Base-by-base conservation (phyloP, 306 rosid genomes). In the Corylus americana region DNA sequence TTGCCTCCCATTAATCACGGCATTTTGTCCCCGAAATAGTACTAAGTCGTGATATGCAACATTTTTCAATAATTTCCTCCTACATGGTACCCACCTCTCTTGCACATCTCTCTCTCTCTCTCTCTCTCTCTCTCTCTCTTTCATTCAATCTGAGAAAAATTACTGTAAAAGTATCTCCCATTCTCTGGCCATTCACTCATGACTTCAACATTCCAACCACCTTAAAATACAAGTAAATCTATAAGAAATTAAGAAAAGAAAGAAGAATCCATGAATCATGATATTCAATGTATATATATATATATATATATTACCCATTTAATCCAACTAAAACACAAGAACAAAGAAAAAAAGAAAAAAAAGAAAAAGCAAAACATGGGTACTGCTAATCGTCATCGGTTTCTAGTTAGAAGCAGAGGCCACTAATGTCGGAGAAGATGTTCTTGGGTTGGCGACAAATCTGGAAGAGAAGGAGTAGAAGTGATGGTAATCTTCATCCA, bases 381-480 rank as follows among this genome's bases (percentile, higher is more conserved):
- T 66, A n/a, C 13, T 14, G 35, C 35, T 31, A 31, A 31, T 29
- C 75, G 58, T 51, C 5, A n/a, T 42, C 11, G 8, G 27, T 74
- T 1, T 58, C 76, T 83, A 83, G 73, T 57, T 90, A 27, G 90
- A 63, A 73, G 59, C 57, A 14, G 79, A 29, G 39, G 77, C 17
- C 16, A 80, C 42, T 58, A 83, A 86, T 74, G 74, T 55, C 1
- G 87, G 72, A 71, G 86, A 70, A 76, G 71, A 45, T 64, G 81
- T 69, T 78, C 79, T 84, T 51, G 92, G 92, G 81, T 86, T 85
- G 14, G 93, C 86, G 31, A 82, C 91, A 77, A 90, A 93, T 80
- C 97, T 89, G 0, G 98, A 91, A 72, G 98, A 90, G 79, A 93
- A 93, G 2, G 98, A 91, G 69, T 75, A 93, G 67, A 87, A 93